Percentiles rank a stretch among this genome's conserved stretches.
These are phyloP conservation scores for Cyclotella baltica DNA, from an alignment of 108 stramenopile species.

Conservation along the genomic window DNA sequence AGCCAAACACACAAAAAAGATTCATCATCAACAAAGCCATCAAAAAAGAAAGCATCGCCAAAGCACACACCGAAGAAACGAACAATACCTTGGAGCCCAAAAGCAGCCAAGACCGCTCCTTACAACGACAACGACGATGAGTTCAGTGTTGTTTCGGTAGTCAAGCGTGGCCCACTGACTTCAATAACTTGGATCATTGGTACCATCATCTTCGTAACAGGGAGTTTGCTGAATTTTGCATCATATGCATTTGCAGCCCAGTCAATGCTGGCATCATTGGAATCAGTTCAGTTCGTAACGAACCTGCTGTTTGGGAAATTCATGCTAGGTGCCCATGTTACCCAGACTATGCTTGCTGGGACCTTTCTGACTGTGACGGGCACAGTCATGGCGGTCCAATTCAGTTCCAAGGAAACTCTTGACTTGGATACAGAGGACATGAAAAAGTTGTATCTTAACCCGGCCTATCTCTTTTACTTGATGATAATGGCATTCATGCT, in stretches of 20 bases:
- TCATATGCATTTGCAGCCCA: conserved; percentile 78
- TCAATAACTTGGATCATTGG: conserved; percentile 64
- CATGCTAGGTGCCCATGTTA: conserved; percentile 53
- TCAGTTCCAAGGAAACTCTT: conserved; percentile 56
- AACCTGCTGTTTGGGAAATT: conserved; percentile 76
- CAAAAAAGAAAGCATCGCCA: not conserved
- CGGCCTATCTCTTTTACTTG: conserved; percentile 50
- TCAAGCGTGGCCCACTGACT: conserved; percentile 21
- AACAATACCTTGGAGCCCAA: conserved; percentile 34
- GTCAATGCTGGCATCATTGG: conserved; percentile 72
- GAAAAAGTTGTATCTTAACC: conserved; percentile 38
- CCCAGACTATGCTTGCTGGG: conserved; percentile 62
- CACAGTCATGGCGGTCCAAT: conserved; percentile 61
- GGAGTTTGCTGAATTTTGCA: conserved; percentile 74
- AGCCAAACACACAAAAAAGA: not conserved
- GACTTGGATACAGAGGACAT: conserved; percentile 41
- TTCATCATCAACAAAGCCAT: not conserved
- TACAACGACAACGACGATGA: conserved; percentile 30
- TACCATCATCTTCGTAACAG: conserved; percentile 61
- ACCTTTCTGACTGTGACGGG: conserved; percentile 67
- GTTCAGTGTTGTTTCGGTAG: conserved; percentile 31
- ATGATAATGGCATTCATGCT: conserved; percentile 31
- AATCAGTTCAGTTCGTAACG: conserved; percentile 79
- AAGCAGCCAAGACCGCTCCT: conserved; percentile 24
- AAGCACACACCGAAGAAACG: conserved; percentile 4